Conservation (phyloP, 2,329 filamentous ascomycete genomes). For the Fusarium sp. region DNA sequence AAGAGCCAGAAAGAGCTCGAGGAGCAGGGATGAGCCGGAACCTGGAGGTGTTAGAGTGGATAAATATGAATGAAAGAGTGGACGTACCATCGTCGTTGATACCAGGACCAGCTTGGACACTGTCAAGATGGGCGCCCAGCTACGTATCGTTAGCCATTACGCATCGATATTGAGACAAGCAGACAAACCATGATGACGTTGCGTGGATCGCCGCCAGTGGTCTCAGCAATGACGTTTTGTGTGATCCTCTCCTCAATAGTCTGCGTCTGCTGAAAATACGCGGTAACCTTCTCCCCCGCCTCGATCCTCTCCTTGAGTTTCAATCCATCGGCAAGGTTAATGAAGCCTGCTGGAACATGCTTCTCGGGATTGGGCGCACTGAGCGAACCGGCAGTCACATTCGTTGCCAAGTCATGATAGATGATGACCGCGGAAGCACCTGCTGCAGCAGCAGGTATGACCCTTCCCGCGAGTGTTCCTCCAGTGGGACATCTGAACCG, state of each 20-base stretch:
- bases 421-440: slow-evolving; percentile 40
- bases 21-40: slow-evolving; percentile 35
- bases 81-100: slow-evolving; percentile 38
- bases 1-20: slow-evolving; percentile 37
- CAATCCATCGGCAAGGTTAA: slow-evolving; percentile 54
- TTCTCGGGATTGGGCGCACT: slow-evolving; percentile 40
- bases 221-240: slow-evolving; percentile 40
- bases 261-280: slow-evolving; percentile 38
- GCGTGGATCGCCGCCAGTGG: slow-evolving; percentile 29
- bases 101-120: slow-evolving; percentile 39
- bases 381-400: slow-evolving; percentile 39
- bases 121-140: slow-evolving; percentile 38
- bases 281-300: slow-evolving; percentile 52
- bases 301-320: slow-evolving; percentile 55
- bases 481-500: slow-evolving; percentile 44
- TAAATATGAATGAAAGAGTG: fast-evolving
- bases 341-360: slow-evolving; percentile 37
- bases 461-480: slow-evolving; percentile 40
- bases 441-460: slow-evolving; percentile 37
- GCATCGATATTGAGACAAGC: fast-evolving
- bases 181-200: slow-evolving; percentile 41
- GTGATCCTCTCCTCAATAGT: slow-evolving; percentile 44
- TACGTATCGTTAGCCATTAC: neutral
- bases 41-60: slow-evolving; percentile 3
- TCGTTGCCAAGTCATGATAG: slow-evolving; percentile 39